Percentiles rank a stretch among this genome's conserved stretches.
phyloP scores from a whole-genome alignment of 2,329 filamentous ascomycete species.

The Epichloe scottii region DNA sequence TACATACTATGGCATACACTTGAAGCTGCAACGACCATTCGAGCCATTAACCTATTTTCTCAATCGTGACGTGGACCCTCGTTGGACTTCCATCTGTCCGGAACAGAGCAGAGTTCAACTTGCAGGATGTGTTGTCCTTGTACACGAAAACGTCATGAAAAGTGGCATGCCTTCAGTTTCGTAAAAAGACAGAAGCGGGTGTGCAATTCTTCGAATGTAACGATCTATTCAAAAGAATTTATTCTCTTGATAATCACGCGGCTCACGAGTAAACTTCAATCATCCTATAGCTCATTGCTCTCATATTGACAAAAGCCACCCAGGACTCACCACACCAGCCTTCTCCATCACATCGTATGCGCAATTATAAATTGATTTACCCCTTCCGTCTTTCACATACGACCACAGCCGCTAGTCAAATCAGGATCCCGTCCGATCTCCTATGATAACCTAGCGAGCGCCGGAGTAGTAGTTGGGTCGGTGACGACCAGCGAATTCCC shows the following conservation, averaged over 20 bases:
- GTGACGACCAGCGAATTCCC: conserved; percentile 6
- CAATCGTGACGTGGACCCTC: neutral
- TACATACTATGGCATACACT: neutral
- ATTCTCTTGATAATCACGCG: too few relatives aligned
- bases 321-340: too few relatives aligned
- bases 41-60: neutral
- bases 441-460: neutral
- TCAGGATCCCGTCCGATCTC: conserved; percentile 4
- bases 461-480: conserved; percentile 5
- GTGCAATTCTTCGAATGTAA: too few relatives aligned
- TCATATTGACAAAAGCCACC: too few relatives aligned
- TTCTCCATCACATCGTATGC: too few relatives aligned
- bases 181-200: too few relatives aligned
- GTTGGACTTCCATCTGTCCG: neutral
- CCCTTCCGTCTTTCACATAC: neutral
- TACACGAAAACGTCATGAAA: too few relatives aligned
- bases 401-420: neutral
- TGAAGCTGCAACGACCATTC: neutral
- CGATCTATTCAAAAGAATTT: too few relatives aligned
- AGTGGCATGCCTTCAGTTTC: too few relatives aligned
- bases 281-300: too few relatives aligned
- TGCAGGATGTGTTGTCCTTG: neutral
- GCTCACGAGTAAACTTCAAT: too few relatives aligned
- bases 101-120: neutral
- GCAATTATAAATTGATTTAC: too few relatives aligned